Evolutionary conservation across 2,329 filamentous ascomycete genomes (phyloP).

Genomic region (Talaromyces rugulosus): DNA sequence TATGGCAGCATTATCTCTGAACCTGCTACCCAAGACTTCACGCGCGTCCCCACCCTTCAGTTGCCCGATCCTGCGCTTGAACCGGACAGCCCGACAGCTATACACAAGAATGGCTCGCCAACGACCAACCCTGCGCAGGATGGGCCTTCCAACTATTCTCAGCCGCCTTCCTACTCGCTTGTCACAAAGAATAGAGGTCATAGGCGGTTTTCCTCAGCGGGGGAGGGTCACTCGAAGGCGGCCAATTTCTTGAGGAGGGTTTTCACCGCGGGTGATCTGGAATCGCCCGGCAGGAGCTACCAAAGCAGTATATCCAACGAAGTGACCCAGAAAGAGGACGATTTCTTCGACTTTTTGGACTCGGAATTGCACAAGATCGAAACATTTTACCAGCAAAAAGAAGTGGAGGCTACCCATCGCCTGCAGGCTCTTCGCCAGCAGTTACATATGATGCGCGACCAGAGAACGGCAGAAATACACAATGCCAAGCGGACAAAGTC

Average conservation of each 20-base stretch:
- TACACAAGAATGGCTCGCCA: slow-evolving; percentile 12
- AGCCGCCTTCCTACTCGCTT: slow-evolving; percentile 6
- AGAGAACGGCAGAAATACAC: slow-evolving; percentile 68
- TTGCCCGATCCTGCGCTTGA: slow-evolving; percentile 61
- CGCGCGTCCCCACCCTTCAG: slow-evolving; percentile 49
- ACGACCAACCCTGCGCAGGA: slow-evolving; percentile 22
- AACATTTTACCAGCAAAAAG: slow-evolving; percentile 80
- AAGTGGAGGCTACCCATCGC: slow-evolving; percentile 74
- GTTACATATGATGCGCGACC: slow-evolving; percentile 87
- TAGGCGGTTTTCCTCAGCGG: background rate
- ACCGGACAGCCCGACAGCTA: slow-evolving; percentile 27
- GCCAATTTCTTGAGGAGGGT: slow-evolving; percentile 36
- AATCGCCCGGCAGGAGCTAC: slow-evolving; percentile 43
- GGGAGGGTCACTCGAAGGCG: slow-evolving; percentile 14
- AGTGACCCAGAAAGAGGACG: slow-evolving; percentile 68
- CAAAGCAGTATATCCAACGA: slow-evolving; percentile 57
- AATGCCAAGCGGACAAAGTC: slow-evolving; percentile 30
- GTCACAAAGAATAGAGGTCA: background rate
- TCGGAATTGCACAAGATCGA: slow-evolving; percentile 87
- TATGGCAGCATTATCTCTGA: slow-evolving; percentile 64
- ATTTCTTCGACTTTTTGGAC: slow-evolving; percentile 85
- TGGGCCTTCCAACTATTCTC: background rate
- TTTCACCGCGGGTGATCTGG: slow-evolving; percentile 32
- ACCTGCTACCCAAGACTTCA: slow-evolving; percentile 28
- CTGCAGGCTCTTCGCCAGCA: slow-evolving; percentile 71